Conservation (phyloP, 1,284 basidiomycete species). For the Ustilago lituana region DNA sequence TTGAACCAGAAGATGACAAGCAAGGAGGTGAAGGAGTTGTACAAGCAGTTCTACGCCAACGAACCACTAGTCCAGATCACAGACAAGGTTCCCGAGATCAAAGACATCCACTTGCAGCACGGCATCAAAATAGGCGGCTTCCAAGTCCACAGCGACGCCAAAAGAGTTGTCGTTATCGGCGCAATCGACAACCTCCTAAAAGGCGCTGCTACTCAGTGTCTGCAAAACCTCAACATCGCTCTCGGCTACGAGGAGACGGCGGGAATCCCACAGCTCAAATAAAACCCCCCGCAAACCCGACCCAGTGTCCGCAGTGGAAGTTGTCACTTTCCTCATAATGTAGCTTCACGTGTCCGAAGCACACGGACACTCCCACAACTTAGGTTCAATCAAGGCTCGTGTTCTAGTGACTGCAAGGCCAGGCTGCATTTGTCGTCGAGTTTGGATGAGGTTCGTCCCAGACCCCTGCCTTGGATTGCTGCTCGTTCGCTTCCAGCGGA, state of each 20-base stretch:
- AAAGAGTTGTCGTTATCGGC: constrained; percentile 85
- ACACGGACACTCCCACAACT: no score
- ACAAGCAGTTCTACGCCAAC: constrained; percentile 78
- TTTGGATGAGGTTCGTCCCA: no score
- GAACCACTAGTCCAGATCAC: constrained; percentile 79
- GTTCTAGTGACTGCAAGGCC: no score
- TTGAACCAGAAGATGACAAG: constrained; percentile 76
- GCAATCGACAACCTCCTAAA: constrained; percentile 90
- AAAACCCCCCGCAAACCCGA: neutral
- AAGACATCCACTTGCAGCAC: constrained; percentile 81
- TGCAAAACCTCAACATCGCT: constrained; percentile 96
- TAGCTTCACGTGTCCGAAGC: no score
- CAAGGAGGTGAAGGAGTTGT: constrained; percentile 78
- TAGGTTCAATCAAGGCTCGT: no score
- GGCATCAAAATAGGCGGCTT: constrained; percentile 91
- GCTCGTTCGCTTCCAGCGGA: no score
- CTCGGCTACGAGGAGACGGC: constrained; percentile 90
- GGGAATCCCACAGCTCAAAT: constrained; percentile 73
- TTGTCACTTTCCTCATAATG: no score
- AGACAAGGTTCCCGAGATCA: constrained; percentile 79
- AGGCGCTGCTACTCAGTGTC: constrained; percentile 95
- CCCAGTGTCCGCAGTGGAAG: no score
- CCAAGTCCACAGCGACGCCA: constrained; percentile 88
- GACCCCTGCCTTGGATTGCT: no score
- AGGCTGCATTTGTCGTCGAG: no score